A percentile compares a stretch with the other conserved stretches of the same genome.
Evolutionary conservation across 352 stramenopile genomes (phyloP).

Genomic region (Phytophthora foliorum): DNA sequence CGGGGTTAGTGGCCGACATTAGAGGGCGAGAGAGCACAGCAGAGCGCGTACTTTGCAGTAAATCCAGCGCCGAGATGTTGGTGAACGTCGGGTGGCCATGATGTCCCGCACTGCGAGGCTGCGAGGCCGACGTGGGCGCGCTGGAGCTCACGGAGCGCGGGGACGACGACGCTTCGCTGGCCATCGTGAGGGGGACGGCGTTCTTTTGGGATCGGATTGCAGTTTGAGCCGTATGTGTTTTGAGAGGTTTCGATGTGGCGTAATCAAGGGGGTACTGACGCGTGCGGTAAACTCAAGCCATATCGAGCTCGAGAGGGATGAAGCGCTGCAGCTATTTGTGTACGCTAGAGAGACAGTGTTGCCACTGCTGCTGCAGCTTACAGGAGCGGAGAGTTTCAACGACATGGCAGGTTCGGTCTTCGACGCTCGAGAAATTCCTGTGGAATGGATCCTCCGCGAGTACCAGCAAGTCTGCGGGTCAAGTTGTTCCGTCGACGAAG

Average conservation of each 20-base stretch:
- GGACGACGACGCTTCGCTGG: constrained; percentile 41
- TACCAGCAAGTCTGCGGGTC: constrained; percentile 4
- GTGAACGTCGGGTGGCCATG: constrained; percentile 21
- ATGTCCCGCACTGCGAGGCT: constrained; percentile 8
- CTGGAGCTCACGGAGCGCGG: constrained; percentile 36
- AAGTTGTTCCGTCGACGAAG: constrained; percentile 3
- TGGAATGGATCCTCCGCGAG: constrained; percentile 15
- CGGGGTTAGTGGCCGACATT: constrained; percentile 6
- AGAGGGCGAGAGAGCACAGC: not conserved
- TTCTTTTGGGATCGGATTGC: not conserved
- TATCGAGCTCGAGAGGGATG: constrained; percentile 17
- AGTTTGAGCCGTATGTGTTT: constrained; percentile 10
- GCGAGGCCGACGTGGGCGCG: constrained; percentile 15
- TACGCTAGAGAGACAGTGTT: too few species aligned
- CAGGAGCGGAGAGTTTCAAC: not conserved
- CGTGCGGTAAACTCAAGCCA: constrained; percentile 10
- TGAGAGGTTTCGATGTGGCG: constrained; percentile 7
- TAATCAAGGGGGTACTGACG: constrained; percentile 12
- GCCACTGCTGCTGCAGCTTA: too few species aligned
- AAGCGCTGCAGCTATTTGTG: not conserved
- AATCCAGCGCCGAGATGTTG: constrained; percentile 61
- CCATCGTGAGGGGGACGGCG: constrained; percentile 26
- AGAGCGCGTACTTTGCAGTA: constrained; percentile 66
- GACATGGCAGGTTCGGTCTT: constrained; percentile 2
- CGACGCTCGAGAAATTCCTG: constrained; percentile 19